Conservation (phyloP, 345 rosid genomes). For the Pugionium cornutum region DNA sequence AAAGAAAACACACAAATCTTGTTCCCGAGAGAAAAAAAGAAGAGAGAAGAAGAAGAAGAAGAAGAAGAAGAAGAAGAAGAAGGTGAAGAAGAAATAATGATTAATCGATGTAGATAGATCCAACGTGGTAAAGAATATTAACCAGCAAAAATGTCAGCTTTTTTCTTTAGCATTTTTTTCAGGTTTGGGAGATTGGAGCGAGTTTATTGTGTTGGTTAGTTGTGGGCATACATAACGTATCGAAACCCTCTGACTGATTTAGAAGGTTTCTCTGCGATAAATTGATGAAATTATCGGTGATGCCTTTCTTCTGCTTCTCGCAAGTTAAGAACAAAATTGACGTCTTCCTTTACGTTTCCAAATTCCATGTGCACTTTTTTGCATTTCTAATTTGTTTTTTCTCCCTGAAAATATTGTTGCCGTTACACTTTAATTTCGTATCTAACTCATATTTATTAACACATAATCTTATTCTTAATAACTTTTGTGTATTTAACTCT, state of each 20-base stretch:
- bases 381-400: neutral
- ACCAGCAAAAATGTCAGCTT: conserved; percentile 44
- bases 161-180: conserved; percentile 21
- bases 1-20: conserved; percentile 1
- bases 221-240: conserved; percentile 34
- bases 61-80: neutral
- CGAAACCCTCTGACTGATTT: conserved; percentile 15
- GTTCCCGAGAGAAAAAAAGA: conserved; percentile 1
- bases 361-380: conserved; percentile 43
- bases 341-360: conserved; percentile 45
- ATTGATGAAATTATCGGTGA: conserved; percentile 1
- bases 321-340: conserved; percentile 41
- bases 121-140: conserved; percentile 42
- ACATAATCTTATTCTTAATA: conserved; percentile 9
- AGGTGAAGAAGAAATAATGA: conserved; percentile 14
- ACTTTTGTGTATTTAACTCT: neutral
- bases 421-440: conserved; percentile 38
- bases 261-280: conserved; percentile 13
- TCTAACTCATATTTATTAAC: conserved; percentile 25
- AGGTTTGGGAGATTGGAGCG: conserved; percentile 37
- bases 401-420: conserved; percentile 27
- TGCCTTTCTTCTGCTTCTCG: conserved; percentile 46
- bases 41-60: neutral
- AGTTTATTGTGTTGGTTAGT: conserved; percentile 16
- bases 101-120: conserved; percentile 40